These are phyloP conservation scores for Udeniomyces megalosporus DNA, from an alignment of 768 basidiomycete species.

Conservation along the genomic window DNA sequence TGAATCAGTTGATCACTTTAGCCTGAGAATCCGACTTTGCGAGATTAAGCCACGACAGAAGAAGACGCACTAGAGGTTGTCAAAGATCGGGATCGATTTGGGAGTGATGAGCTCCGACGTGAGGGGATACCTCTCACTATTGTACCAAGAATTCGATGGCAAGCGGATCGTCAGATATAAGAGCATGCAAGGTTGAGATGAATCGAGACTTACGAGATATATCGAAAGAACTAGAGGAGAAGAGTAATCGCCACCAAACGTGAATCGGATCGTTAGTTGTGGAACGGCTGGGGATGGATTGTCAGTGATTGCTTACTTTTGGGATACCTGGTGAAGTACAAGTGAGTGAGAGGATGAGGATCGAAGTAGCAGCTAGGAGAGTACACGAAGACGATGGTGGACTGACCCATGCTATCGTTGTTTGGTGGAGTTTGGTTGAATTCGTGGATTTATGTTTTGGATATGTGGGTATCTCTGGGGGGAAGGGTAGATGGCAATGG, in stretches of 20 bases:
- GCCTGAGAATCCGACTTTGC: no score
- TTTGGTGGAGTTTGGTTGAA: no score
- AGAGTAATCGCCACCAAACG: background rate
- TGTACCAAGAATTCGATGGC: background rate
- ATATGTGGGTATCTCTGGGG: no score
- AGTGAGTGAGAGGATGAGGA: background rate
- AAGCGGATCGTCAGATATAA: background rate
- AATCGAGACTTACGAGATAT: slow-evolving; percentile 23
- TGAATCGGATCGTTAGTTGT: no score
- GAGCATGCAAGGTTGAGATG: background rate
- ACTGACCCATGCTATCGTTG: background rate
- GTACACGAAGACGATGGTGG: no score
- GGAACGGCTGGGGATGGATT: no score
- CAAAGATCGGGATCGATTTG: slow-evolving; percentile 98
- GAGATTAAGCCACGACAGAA: background rate
- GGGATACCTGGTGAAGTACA: slow-evolving; percentile 6
- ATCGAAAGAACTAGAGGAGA: slow-evolving; percentile 35
- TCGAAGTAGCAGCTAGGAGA: no score
- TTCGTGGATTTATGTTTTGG: no score
- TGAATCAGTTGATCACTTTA: no score
- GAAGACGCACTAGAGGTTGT: slow-evolving; percentile 29
- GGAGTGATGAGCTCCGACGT: slow-evolving; percentile 95
- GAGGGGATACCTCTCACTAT: slow-evolving; percentile 88
- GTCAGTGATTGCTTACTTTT: slow-evolving; percentile 3
- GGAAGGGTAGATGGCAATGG: no score